Percentiles rank a stretch among this genome's conserved stretches.
Conservation (phyloP, 1,139 yeast genomes). For the Pichia sp. region DNA sequence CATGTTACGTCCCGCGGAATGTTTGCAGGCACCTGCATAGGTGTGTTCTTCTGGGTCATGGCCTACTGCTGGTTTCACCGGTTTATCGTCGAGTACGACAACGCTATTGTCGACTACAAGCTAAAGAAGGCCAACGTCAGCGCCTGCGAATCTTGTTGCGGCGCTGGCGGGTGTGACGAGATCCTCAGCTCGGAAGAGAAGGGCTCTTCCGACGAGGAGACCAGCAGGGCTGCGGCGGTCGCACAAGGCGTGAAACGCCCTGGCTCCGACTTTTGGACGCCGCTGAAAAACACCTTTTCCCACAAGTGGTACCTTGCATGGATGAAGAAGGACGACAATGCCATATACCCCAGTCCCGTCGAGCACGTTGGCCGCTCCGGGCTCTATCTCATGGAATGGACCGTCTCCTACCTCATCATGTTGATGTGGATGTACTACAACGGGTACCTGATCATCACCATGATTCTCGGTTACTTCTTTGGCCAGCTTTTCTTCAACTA, state of each 20-base stretch:
- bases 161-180: conserved; percentile 7
- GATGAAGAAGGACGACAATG: conserved; percentile 14
- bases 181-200: background rate
- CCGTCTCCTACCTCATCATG: conserved; percentile 61
- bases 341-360: conserved; percentile 37
- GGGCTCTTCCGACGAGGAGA: background rate
- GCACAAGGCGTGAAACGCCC: conserved; percentile 4
- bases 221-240: background rate
- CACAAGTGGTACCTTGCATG: conserved; percentile 40
- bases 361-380: conserved; percentile 49
- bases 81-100: conserved; percentile 52
- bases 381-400: conserved; percentile 56
- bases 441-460: conserved; percentile 61
- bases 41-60: conserved; percentile 54
- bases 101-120: conserved; percentile 33
- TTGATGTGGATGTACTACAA: conserved; percentile 70
- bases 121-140: conserved; percentile 12
- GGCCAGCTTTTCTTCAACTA: conserved; percentile 52
- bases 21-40: conserved; percentile 70
- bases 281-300: conserved; percentile 35
- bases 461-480: conserved; percentile 57
- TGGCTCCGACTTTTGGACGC: conserved; percentile 25
- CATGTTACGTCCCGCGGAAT: conserved; percentile 54
- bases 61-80: conserved; percentile 57
- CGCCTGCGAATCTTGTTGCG: conserved; percentile 15